phyloP scores from a whole-genome alignment of 1,139 yeast genomes.

The Suhomyces panamericanus region DNA sequence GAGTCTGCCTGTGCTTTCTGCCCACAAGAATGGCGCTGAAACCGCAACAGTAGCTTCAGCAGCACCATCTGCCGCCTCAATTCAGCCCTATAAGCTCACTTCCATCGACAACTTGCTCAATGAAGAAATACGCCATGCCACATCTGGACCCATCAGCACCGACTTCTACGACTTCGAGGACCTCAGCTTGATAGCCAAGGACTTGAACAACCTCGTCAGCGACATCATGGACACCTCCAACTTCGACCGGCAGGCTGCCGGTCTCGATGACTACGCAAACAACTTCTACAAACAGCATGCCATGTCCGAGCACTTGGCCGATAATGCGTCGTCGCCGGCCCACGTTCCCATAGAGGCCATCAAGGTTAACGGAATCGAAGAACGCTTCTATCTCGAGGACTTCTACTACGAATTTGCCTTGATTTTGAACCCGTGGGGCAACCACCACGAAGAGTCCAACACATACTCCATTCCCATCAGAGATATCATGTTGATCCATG shows the following conservation, averaged over 20 bases:
- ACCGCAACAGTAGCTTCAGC: background rate
- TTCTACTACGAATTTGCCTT: constrained; percentile 21
- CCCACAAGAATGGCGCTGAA: background rate
- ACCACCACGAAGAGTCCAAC: constrained; percentile 14
- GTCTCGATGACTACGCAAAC: constrained; percentile 8
- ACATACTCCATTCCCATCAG: constrained; percentile 19
- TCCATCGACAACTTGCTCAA: constrained; percentile 8
- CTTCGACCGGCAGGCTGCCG: constrained; percentile 3
- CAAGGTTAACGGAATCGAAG: constrained; percentile 15
- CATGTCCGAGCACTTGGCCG: constrained; percentile 1
- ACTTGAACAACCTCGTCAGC: constrained; percentile 21
- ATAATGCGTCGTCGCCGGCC: constrained; percentile 5
- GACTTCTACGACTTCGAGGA: constrained; percentile 17
- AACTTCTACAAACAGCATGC: constrained; percentile 6
- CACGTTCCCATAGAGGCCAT: constrained; percentile 17
- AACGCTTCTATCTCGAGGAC: constrained; percentile 18
- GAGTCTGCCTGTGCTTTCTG: constrained; percentile 2
- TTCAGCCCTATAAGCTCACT: constrained; percentile 2
- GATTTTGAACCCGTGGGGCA: constrained; percentile 21
- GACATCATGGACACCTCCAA: constrained; percentile 19
- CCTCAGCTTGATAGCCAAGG: constrained; percentile 18
- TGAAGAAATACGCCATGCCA: constrained; percentile 2
- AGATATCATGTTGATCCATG: constrained; percentile 19
- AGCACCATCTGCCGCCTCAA: background rate
- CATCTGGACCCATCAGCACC: background rate